These are phyloP conservation scores for Athelia sp. DNA, from an alignment of 1,284 basidiomycete genomes.

Conservation along the genomic window DNA sequence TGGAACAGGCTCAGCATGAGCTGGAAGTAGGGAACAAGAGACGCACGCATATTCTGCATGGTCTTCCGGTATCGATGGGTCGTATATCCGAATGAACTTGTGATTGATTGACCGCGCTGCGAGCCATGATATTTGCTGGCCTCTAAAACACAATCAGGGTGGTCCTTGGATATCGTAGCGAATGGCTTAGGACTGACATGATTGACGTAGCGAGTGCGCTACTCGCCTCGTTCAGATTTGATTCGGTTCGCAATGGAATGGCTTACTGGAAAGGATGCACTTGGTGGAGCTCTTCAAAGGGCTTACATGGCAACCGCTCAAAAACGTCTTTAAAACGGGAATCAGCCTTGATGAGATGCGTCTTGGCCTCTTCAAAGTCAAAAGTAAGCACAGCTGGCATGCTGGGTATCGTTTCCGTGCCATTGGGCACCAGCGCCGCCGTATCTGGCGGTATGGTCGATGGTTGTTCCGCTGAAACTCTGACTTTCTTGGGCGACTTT, in stretches of 20 bases:
- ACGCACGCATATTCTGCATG: slow-evolving; percentile 37
- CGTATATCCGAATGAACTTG: slow-evolving; percentile 74
- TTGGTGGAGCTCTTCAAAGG: slow-evolving; percentile 67
- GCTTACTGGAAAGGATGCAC: slow-evolving; percentile 71
- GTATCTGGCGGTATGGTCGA: background rate
- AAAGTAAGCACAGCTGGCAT: slow-evolving; percentile 70
- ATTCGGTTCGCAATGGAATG: background rate
- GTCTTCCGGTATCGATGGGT: slow-evolving; percentile 68
- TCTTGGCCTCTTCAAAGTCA: slow-evolving; percentile 67
- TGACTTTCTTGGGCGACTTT: slow-evolving; percentile 1
- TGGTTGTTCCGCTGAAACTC: background rate
- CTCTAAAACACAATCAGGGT: slow-evolving; percentile 32
- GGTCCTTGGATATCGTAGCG: background rate
- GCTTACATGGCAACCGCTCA: slow-evolving; percentile 58
- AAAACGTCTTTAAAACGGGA: slow-evolving; percentile 72
- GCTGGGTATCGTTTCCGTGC: slow-evolving; percentile 15
- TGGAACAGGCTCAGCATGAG: background rate
- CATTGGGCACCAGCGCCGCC: background rate
- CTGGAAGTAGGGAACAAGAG: background rate
- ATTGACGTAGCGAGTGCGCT: slow-evolving; percentile 68
- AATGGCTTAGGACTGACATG: slow-evolving; percentile 31
- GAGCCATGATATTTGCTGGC: slow-evolving; percentile 89
- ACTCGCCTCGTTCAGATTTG: slow-evolving; percentile 8
- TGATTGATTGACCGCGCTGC: slow-evolving; percentile 86
- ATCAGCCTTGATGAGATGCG: slow-evolving; percentile 67